A percentile compares a stretch with the other conserved stretches of the same genome.
Evolutionary conservation across 345 rosid genomes (phyloP).

Genomic region (Camelina neglecta): DNA sequence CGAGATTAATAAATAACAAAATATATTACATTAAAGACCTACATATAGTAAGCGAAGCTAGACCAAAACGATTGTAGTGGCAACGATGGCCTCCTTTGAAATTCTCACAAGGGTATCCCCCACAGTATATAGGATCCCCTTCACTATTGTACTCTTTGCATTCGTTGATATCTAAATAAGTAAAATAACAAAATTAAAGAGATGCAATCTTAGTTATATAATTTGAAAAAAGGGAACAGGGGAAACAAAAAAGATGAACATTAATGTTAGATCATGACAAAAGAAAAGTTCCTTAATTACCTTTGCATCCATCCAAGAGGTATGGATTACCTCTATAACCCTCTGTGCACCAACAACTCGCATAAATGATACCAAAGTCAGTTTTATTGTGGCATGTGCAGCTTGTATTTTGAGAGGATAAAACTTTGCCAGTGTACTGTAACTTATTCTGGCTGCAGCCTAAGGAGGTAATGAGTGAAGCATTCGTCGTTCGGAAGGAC

Average conservation of each 20-base stretch:
- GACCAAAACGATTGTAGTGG: background rate
- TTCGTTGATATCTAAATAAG: slow-evolving; percentile 20
- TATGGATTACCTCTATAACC: slow-evolving; percentile 43
- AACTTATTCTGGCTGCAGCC: background rate
- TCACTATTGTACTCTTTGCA: background rate
- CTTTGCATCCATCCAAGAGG: slow-evolving; percentile 37
- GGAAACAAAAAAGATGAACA: background rate
- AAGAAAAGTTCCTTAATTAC: slow-evolving; percentile 7
- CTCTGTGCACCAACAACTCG: slow-evolving; percentile 37
- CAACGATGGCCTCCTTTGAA: background rate
- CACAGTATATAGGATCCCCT: background rate
- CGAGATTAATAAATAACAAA: background rate
- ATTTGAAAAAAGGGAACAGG: background rate
- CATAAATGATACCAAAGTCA: background rate
- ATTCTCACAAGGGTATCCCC: background rate
- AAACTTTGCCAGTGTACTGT: background rate
- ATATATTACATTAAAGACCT: background rate
- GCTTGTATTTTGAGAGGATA: background rate
- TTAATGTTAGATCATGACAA: background rate
- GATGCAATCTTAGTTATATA: background rate
- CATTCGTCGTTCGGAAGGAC: background rate
- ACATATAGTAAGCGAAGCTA: background rate
- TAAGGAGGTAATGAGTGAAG: background rate
- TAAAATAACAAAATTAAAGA: background rate
- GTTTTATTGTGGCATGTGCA: slow-evolving; percentile 2